Conservation (phyloP, 2,329 filamentous ascomycete species). For the Penicillium sp. region DNA sequence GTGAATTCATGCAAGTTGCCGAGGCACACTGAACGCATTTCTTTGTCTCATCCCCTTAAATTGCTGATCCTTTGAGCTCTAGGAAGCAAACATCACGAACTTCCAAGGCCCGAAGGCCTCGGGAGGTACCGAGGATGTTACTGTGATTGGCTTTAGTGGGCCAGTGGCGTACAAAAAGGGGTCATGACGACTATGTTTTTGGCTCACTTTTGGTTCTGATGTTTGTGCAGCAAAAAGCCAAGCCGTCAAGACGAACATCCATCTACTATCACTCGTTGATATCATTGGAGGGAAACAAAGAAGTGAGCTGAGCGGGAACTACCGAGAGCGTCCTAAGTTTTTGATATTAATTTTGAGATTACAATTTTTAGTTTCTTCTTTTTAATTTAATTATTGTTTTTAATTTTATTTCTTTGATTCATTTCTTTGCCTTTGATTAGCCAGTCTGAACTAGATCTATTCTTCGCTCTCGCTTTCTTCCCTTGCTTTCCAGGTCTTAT, state of each 20-base stretch:
- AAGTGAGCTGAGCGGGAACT: constrained; percentile 12
- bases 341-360: neutral
- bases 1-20: neutral
- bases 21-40: neutral
- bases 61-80: neutral
- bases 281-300: constrained; percentile 5
- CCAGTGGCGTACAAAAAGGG: constrained; percentile 6
- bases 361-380: neutral
- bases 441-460: constrained; percentile 1
- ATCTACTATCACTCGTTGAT: constrained; percentile 5
- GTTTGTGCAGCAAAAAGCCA: constrained; percentile 9
- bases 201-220: constrained; percentile 3
- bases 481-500: constrained; percentile 4
- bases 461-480: neutral
- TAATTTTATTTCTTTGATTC: neutral
- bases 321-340: constrained; percentile 13
- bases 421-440: neutral
- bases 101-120: constrained; percentile 2
- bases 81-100: constrained; percentile 5
- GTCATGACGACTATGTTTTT: neutral
- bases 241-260: constrained; percentile 6
- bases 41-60: neutral
- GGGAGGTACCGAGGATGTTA: constrained; percentile 12
- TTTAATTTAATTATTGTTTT: neutral
- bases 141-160: constrained; percentile 9